Evolutionary conservation across 2,329 filamentous ascomycete genomes (phyloP).

Genomic region (Aspergillus sp.): DNA sequence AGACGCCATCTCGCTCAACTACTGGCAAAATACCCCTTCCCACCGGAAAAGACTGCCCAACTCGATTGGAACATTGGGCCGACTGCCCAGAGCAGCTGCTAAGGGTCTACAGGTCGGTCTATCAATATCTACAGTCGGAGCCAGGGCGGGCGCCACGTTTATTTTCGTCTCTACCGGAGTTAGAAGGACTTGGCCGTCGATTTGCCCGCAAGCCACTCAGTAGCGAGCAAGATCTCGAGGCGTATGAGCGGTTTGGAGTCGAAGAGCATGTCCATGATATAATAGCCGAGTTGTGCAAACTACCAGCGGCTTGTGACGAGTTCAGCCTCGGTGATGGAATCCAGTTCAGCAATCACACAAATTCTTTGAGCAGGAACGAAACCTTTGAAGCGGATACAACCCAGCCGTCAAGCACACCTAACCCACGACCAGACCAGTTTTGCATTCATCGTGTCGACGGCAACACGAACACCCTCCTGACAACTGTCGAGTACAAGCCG

Average conservation of each 20-base stretch:
- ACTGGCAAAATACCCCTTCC: conserved; percentile 8
- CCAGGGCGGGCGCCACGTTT: conserved; percentile 1
- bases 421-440: conserved; percentile 8
- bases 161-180: conserved; percentile 3
- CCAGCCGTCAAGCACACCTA: background rate
- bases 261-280: conserved; percentile 19
- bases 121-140: conserved; percentile 4
- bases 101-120: conserved; percentile 10
- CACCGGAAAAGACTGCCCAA: conserved; percentile 12
- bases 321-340: conserved; percentile 14
- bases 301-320: conserved; percentile 15
- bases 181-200: conserved; percentile 13
- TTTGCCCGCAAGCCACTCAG: conserved; percentile 12
- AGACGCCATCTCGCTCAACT: conserved; percentile 7
- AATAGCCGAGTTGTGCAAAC: conserved; percentile 17
- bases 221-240: conserved; percentile 22
- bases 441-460: conserved; percentile 9
- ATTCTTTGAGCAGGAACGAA: conserved; percentile 3
- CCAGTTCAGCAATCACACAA: conserved; percentile 8
- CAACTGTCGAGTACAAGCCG: conserved; percentile 3
- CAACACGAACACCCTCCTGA: conserved; percentile 1
- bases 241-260: conserved; percentile 19
- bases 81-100: conserved; percentile 7
- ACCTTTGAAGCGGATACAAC: background rate
- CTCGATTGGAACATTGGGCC: conserved; percentile 6